Conservation (phyloP, 495 filamentous ascomycete species). For the Hyaloscypha variabilis region DNA sequence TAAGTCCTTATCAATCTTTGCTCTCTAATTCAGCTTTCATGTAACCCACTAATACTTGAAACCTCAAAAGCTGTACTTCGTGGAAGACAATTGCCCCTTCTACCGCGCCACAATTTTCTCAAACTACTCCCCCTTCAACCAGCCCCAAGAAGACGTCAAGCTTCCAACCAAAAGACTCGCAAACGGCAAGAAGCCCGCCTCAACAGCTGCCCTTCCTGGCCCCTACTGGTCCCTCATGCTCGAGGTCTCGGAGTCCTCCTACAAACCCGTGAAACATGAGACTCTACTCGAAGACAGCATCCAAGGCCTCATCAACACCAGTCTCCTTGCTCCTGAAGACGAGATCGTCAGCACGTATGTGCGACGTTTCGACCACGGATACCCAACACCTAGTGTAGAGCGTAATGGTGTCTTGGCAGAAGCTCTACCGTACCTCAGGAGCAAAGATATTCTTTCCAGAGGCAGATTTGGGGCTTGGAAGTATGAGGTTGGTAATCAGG, state of each 20-base stretch:
- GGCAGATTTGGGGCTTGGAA: slow-evolving; percentile 98
- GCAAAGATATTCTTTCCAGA: slow-evolving; percentile 88
- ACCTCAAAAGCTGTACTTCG: slow-evolving; percentile 99
- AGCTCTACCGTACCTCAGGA: slow-evolving; percentile 89
- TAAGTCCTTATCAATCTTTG: no score
- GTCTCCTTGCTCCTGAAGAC: slow-evolving; percentile 86
- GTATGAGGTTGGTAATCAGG: slow-evolving; percentile 80
- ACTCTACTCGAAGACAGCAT: slow-evolving; percentile 88
- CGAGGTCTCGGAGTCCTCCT: slow-evolving; percentile 92
- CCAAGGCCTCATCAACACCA: slow-evolving; percentile 94
- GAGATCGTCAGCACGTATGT: slow-evolving; percentile 99
- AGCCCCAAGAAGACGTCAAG: slow-evolving; percentile 79
- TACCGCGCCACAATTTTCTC: slow-evolving; percentile 99
- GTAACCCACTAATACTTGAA: no score
- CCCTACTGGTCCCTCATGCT: slow-evolving; percentile 99
- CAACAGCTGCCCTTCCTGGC: slow-evolving; percentile 70
- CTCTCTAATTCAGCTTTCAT: no score
- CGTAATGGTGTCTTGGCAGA: slow-evolving; percentile 92
- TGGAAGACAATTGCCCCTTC: slow-evolving; percentile 98
- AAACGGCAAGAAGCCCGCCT: slow-evolving; percentile 76
- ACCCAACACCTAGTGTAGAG: slow-evolving; percentile 94
- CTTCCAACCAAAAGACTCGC: slow-evolving; percentile 85
- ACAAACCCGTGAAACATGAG: slow-evolving; percentile 88
- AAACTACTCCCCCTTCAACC: slow-evolving; percentile 99
- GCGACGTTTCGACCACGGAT: slow-evolving; percentile 98